Evolutionary conservation across 148 eudicot genomes (phyloP), one percentile per base, ranked within the genome.

Genomic region (Diospyros kaki): DNA sequence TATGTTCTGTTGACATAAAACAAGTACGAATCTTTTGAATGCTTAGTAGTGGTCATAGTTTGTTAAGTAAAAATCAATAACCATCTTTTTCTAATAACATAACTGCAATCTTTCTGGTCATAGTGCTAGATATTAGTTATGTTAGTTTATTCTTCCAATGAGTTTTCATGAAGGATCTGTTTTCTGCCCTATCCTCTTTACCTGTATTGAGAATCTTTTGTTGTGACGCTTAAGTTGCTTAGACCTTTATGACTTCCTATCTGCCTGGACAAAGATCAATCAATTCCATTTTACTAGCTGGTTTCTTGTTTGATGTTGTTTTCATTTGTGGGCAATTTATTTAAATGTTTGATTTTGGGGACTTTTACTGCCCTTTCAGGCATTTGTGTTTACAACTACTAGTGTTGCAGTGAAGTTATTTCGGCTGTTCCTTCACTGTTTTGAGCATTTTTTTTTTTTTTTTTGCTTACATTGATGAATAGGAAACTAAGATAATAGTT

Each of bases 81-180:
- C 50, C 52, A 50, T 64, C 48, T 48, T 1, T 6, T 59, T 45
- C 9, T 52, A 62, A n/a, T 73, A 40, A 18, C 28, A 18, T 13
- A n/a, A 14, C 41, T 52, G 40, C 53, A n/a, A 51, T 17, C 50
- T n/a, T 13, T 48, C 39, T 40, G 66, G 10, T 40, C 58, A 58
- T 73, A 39, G 12, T 14, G 41, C 48, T 53, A 50, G 28, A 40
- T 9, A 39, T 3, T 41, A 8, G 54, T 6, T 73, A 14, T 42
- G 62, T 45, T 18, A n/a, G 39, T 58, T 59, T 59, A 45, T 60
- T 9, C 17, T 13, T 72, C 66, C 43, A 59, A 45, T 12, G 53
- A 39, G 12, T 11, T 59, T 72, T 72, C 75, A 58, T 72, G 65
- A 65, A 72, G 66, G 42, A 43, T 39, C n/a, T 46, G 39, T 46